Percentiles rank a stretch among this genome's conserved stretches.
Conservation (phyloP, 2,329 filamentous ascomycete species). For the Calonectria fujianensis region DNA sequence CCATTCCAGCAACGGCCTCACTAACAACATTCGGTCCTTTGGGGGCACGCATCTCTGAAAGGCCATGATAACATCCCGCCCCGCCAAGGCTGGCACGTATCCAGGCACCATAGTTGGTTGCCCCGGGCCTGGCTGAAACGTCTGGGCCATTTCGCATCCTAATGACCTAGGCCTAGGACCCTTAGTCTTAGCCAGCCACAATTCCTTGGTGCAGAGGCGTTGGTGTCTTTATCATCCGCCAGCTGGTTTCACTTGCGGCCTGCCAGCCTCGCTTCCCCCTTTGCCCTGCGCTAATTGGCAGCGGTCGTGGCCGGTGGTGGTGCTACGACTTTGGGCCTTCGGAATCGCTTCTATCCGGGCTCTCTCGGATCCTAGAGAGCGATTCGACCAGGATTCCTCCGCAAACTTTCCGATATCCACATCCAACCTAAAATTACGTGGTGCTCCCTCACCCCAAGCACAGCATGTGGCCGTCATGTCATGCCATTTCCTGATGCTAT, state of each 20-base stretch:
- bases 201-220: background rate
- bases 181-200: conserved; percentile 2
- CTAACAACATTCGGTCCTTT: background rate
- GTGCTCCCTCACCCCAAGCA: background rate
- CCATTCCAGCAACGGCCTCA: conserved; percentile 12
- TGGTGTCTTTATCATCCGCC: background rate
- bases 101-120: background rate
- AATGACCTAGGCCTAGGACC: background rate
- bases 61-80: conserved; percentile 5
- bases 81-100: conserved; percentile 5
- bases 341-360: conserved; percentile 23
- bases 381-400: conserved; percentile 20
- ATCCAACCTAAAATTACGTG: conserved; percentile 6
- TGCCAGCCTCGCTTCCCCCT: background rate
- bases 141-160: conserved; percentile 1
- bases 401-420: conserved; percentile 31
- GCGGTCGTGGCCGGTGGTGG: background rate
- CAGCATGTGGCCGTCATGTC: conserved; percentile 26
- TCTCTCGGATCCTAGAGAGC: conserved; percentile 8
- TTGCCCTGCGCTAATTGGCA: background rate
- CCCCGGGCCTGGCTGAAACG: background rate
- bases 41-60: background rate
- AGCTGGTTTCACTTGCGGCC: background rate
- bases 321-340: background rate
- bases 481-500: conserved; percentile 18